Evolutionary conservation across 164 flowering plant species (phyloP).

Genomic region (Nelumbo lutea): DNA sequence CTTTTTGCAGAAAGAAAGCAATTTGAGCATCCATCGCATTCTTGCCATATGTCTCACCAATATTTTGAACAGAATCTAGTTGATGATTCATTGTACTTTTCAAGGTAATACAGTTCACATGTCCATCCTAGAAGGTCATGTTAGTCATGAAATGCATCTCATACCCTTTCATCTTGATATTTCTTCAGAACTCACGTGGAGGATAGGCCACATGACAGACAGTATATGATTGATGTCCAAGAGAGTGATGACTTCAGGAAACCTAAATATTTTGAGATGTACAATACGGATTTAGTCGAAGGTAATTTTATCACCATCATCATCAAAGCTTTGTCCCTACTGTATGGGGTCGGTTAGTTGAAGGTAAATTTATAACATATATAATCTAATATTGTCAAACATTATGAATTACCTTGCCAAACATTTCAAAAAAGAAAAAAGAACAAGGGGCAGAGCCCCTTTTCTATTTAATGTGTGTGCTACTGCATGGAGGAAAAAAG

Average conservation of each 20-base stretch:
- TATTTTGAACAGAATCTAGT: constrained; percentile 12
- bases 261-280: constrained; percentile 2
- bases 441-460: too few relatives aligned
- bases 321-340: too few relatives aligned
- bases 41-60: constrained; percentile 14
- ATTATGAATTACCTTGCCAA: background rate
- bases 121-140: background rate
- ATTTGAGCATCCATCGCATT: constrained; percentile 16
- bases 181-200: constrained; percentile 27
- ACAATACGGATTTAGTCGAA: constrained; percentile 16
- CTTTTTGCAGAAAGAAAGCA: constrained; percentile 29
- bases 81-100: constrained; percentile 11
- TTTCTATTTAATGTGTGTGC: too few relatives aligned
- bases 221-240: constrained; percentile 8
- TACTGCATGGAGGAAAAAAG: too few relatives aligned
- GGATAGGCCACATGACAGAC: constrained; percentile 4
- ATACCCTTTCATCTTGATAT: constrained; percentile 1
- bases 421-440: too few relatives aligned
- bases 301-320: constrained; percentile 16
- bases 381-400: background rate
- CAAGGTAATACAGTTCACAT: constrained; percentile 23
- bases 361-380: background rate
- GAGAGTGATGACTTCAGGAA: constrained; percentile 11
- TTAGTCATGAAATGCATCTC: constrained; percentile 3
- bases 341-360: background rate